Percentiles rank a stretch among this genome's conserved stretches.
These are phyloP conservation scores for Xylaria sp. DNA, from an alignment of 2,329 filamentous ascomycete genomes.

Conservation along the genomic window DNA sequence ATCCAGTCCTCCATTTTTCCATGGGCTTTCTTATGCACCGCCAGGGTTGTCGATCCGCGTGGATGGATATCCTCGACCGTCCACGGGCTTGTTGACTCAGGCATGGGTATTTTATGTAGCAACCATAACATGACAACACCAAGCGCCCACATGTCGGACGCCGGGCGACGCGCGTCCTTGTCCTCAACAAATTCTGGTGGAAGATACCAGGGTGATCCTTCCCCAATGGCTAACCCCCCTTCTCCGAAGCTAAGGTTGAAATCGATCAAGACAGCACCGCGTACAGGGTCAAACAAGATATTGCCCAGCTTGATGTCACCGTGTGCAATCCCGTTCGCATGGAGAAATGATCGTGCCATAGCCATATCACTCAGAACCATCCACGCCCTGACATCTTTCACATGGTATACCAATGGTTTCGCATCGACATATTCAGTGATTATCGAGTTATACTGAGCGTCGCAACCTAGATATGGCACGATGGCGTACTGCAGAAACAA, in stretches of 20 bases:
- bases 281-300: conserved; percentile 20
- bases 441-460: conserved; percentile 4
- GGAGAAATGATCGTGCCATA: conserved; percentile 10
- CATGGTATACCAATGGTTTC: not conserved
- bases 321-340: not conserved
- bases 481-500: conserved; percentile 7
- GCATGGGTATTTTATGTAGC: conserved; percentile 3
- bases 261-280: conserved; percentile 11
- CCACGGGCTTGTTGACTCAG: not conserved
- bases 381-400: conserved; percentile 9
- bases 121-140: conserved; percentile 24
- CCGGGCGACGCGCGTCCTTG: not conserved
- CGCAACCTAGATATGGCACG: conserved; percentile 5
- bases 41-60: not conserved
- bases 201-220: conserved; percentile 16
- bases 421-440: conserved; percentile 14
- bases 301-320: conserved; percentile 14
- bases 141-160: conserved; percentile 23
- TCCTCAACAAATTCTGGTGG: conserved; percentile 4
- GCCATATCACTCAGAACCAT: conserved; percentile 18
- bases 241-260: conserved; percentile 6
- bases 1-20: conserved; percentile 10
- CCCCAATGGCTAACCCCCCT: not conserved
- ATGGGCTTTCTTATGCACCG: not conserved
- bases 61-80: not conserved